Evolutionary conservation across 768 basidiomycete species (phyloP), one percentile per base, ranked within the genome.

Genomic region (Strobilomyces confusus): DNA sequence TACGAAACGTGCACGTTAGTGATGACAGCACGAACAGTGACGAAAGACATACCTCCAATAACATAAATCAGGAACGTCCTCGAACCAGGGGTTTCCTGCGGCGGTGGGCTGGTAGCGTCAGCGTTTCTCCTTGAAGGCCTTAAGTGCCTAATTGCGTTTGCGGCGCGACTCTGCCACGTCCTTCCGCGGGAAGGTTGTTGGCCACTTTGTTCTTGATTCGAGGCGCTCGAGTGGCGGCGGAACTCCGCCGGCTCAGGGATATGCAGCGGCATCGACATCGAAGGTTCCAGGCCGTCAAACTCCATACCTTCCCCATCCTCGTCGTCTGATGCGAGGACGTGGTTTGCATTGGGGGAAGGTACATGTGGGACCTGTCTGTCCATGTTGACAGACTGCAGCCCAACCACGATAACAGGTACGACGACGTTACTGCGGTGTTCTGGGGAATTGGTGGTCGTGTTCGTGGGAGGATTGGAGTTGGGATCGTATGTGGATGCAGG

Each of bases 41-140:
- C 14, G 5, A 45, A 33, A 48, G 44, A 69, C 78, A 46, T 56
- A 82, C 87, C 88, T 47, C 89, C 89, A 65, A 92, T 89, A 55
- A 95, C 92, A 71, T 92, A 94, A 52, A 95, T 92, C 69, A 93
- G 75, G 71, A 93, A 93, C 17, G 90, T 93, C 58, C 90, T 58
- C 33, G 56, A 60, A 46, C 64, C 58, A 25, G 56, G 56, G 2
- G 67, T 50, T 34, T 65, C 63, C 43, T 48, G 61, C 9, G 63
- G 54, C 40, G 55, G 63, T n/a, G 66, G 63, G 34, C 55, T 52
- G 25, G 56, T 51, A 32, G 63, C 44, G 12, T 62, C 59, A 34
- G 58, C 52, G 14, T 57, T 59, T 54, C 64, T 63, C 47, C 64
- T 56, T 9, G 74, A 74, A 43, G 77, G 71, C 25, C 80, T 69